Evolutionary conservation across 164 flowering plant species (phyloP), one percentile per base, ranked within the genome.

Genomic region (Tetracentron sinense): DNA sequence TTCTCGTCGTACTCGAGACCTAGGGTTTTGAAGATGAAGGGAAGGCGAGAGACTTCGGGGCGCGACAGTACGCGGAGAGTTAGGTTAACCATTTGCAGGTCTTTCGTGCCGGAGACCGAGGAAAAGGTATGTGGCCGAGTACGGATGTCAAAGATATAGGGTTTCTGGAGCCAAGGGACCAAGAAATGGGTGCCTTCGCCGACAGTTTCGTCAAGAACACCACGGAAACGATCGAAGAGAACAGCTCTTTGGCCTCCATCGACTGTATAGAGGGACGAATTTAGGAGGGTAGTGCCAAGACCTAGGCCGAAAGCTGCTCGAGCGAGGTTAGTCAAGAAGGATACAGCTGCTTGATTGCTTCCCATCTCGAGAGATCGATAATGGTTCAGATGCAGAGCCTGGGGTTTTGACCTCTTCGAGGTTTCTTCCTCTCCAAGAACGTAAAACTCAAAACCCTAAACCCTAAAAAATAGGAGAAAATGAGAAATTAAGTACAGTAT

Each of bases 181-280:
- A 60, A 21, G 63, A 60, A 46, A 26, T 60, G 63, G 16, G 63
- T 60, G 2, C 61, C 61, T 58, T 58, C 61, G 22, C 61, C 61
- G 48, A 58, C 19, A 0, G 61, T 27, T 0, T 58, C 25, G 46
- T 58, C 46, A 48, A 58, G 46, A 25, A 58, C 61, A 0, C 61
- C 61, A 4, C 61, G 46, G 35, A 58, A 26, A 0, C 61, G 47
- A 27, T 58, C 61, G 35, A 58, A 26, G 26, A 58, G 46, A 6
- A 58, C 46, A 48, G 61, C 61, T 21, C 61, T 47, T n/a, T 58
- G 61, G 27, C 61, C 61, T 26, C 61, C 61, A 14, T 58, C 61
- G 46, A 58, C 61, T 26, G 47, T 58, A 48, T 58, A 58, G 47
- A 58, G 46, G 19, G 61, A 35, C 14, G 61, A 31, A 16, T 35